phyloP scores from a whole-genome alignment of 192 early-diverging fungal species.

The Gamsiella multidivaricata region DNA sequence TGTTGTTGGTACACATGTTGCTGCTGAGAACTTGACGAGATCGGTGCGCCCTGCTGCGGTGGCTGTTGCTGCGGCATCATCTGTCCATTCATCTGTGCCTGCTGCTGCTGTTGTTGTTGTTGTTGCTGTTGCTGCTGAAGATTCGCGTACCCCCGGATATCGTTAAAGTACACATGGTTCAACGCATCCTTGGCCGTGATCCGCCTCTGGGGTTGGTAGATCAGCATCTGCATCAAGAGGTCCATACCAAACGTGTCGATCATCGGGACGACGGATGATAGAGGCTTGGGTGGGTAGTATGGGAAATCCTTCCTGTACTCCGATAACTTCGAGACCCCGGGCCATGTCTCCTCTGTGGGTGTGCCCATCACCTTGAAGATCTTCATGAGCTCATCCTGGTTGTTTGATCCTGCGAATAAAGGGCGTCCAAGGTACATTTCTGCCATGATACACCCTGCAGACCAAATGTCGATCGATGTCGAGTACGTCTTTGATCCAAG shows the following conservation, averaged over 20 bases:
- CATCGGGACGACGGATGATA: conserved; percentile 77
- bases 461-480: conserved; percentile 98
- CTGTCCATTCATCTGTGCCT: conserved; percentile 34
- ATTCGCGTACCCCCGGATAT: conserved; percentile 52
- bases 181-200: conserved; percentile 75
- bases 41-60: conserved; percentile 4
- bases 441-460: conserved; percentile 98
- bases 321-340: conserved; percentile 72
- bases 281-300: conserved; percentile 68
- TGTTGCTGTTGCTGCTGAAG: conserved; percentile 46
- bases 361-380: conserved; percentile 87
- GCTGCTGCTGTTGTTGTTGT: conserved; percentile 16
- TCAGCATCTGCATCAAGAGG: conserved; percentile 77
- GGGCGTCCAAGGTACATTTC: conserved; percentile 86
- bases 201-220: conserved; percentile 76
- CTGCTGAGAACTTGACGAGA: conserved; percentile 12
- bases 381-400: conserved; percentile 82
- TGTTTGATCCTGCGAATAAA: conserved; percentile 84
- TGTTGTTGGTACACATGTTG: conserved; percentile 21
- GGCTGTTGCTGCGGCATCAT: conserved; percentile 39
- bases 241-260: conserved; percentile 80
- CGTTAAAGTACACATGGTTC: conserved; percentile 70
- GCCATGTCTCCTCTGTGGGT: conserved; percentile 82
- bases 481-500: conserved; percentile 95
- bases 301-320: conserved; percentile 80